Percentiles rank a stretch among this genome's conserved stretches.
Conservation (phyloP, 2,329 filamentous ascomycete species). For the Fusarium piperis region DNA sequence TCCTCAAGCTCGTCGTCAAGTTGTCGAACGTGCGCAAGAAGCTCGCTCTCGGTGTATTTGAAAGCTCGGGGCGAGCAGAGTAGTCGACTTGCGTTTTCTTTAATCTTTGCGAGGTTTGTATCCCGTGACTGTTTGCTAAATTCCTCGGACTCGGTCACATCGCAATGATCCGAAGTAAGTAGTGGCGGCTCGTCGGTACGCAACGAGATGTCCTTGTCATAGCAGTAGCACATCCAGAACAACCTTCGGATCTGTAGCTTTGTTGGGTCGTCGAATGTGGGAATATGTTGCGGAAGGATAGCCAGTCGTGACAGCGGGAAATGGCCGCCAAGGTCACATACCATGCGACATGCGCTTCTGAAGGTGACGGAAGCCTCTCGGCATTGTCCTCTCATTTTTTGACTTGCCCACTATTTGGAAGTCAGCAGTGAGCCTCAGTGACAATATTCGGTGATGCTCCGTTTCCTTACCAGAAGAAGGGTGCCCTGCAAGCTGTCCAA, state of each 20-base stretch:
- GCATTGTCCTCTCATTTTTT: conserved; percentile 17
- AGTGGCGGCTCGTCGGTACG: conserved; percentile 13
- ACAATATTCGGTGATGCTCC: accelerated
- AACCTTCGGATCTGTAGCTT: conserved; percentile 1
- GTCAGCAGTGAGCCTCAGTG: neutral
- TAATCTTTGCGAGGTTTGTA: conserved; percentile 24
- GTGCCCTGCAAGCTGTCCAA: conserved; percentile 21
- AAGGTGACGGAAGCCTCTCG: conserved; percentile 22
- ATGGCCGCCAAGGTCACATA: conserved; percentile 22
- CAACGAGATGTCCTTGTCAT: conserved; percentile 12
- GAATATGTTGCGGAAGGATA: conserved; percentile 21
- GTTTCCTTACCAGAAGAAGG: conserved; percentile 14
- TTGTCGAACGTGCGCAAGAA: conserved; percentile 40
- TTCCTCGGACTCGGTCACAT: conserved; percentile 18
- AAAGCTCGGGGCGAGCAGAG: conserved; percentile 24
- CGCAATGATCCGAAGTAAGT: conserved; percentile 18
- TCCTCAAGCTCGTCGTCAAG: conserved; percentile 46
- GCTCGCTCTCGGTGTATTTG: conserved; percentile 34
- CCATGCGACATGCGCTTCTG: conserved; percentile 22
- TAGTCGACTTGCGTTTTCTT: conserved; percentile 23
- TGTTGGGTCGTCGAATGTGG: conserved; percentile 11
- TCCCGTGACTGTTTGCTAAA: conserved; percentile 11
- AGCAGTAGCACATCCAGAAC: conserved; percentile 27
- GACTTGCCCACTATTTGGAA: neutral
- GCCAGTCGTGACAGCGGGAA: conserved; percentile 10